Base-by-base conservation (phyloP, 192 early-diverging fungal genomes). In the Ramicandelaber brevisporus region DNA sequence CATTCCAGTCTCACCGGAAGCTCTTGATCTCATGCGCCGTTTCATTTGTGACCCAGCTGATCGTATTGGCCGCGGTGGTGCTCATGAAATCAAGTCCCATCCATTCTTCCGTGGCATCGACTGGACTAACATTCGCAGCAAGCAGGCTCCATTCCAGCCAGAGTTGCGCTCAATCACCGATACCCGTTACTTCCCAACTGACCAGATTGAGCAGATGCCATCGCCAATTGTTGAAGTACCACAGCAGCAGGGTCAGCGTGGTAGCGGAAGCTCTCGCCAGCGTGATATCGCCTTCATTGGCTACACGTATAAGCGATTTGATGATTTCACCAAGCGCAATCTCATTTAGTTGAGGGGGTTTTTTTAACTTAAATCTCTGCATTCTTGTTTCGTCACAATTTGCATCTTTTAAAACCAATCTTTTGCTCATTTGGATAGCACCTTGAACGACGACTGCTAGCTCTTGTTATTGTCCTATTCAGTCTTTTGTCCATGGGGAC, bases 271-370 rank as follows among this genome's bases (percentile, higher is more conserved):
- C 1, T 45, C 55, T 30, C 44, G 47, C n/a, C 74, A 86, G 49
- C 87, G 82, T 43, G 86, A 92, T 34, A 50, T 99, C 40, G 89
- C 89, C 15, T 99, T 99, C 65, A 76, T 99, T 18, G 93, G 93
- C 11, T 99, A 99, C 57, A 99, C 93, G 5, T 99, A 75, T 53
- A 89, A 93, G 48, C 55, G 85, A 33, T 98, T 81, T 46, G 77
- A 81, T 43, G 71, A 70, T 36, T 40, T 81, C 12, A 71, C 72
- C 20, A 67, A 63, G 34, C 70, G 66, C 33, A 71, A 81, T 40
- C 62, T 61, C 5, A 50, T 65, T 14, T 69, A 58, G 17, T 3
- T n/a, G n/a, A n/a, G n/a, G n/a, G n/a, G n/a, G n/a, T n/a, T n/a
- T n/a, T n/a, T n/a, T n/a, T n/a, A n/a, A n/a, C n/a, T n/a, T n/a